phyloP scores from a whole-genome alignment of 805 yeast genomes.

The Ogataea methylovora region DNA sequence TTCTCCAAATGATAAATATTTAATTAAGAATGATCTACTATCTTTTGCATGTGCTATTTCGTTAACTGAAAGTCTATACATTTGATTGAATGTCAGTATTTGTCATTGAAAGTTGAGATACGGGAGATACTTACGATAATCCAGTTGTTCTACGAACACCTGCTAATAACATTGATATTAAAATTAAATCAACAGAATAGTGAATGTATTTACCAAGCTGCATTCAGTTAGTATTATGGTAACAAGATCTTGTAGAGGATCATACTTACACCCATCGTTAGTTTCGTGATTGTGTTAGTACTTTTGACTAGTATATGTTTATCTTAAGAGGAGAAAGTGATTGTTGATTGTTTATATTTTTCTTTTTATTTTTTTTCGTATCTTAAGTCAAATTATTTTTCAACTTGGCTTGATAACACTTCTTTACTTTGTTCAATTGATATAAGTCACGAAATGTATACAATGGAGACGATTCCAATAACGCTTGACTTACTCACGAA shows the following conservation, averaged over 20 bases:
- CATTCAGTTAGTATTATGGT: not conserved
- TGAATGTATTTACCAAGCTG: slow-evolving; percentile 62
- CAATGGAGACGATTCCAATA: too few species aligned
- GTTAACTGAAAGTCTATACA: slow-evolving; percentile 14
- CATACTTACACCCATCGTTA: slow-evolving; percentile 5
- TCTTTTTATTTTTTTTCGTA: too few species aligned
- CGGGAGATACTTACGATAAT: slow-evolving; percentile 39
- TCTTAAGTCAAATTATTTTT: too few species aligned
- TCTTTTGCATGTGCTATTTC: slow-evolving; percentile 37
- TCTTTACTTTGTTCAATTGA: too few species aligned
- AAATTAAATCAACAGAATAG: slow-evolving; percentile 66
- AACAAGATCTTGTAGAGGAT: not conserved
- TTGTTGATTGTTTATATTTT: too few species aligned
- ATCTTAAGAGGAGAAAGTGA: too few species aligned
- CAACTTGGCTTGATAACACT: too few species aligned
- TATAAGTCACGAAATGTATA: too few species aligned
- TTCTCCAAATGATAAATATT: slow-evolving; percentile 57
- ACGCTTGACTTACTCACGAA: slow-evolving; percentile 1
- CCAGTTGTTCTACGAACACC: slow-evolving; percentile 85
- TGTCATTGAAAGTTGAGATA: too few species aligned
- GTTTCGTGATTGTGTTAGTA: too few species aligned
- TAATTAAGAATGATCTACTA: slow-evolving; percentile 32
- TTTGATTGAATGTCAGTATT: too few species aligned
- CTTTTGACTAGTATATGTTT: too few species aligned
- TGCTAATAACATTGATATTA: slow-evolving; percentile 76